Base-by-base conservation (phyloP, 2,329 filamentous ascomycete genomes). In the Stagonosporopsis chrysanthemi region DNA sequence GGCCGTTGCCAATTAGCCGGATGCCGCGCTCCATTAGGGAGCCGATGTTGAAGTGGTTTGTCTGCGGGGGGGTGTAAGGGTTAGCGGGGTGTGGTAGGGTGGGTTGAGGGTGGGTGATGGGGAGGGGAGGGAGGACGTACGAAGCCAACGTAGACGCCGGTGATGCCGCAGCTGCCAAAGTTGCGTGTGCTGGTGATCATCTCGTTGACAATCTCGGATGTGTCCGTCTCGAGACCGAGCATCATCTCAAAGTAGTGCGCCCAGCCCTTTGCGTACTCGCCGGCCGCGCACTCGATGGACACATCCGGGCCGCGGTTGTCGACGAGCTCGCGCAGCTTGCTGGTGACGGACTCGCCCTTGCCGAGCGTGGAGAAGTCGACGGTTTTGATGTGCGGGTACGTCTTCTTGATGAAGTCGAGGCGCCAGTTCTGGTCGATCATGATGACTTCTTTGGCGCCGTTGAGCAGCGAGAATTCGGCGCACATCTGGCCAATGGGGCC, bases 11-110 rank as follows among this genome's bases (percentile, higher is more conserved):
- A 62, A 87, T 92, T 41, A 96, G 83, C 1, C 90, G 88, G 64
- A 96, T 86, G n/a, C 91, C 91, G 29, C 90, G 87, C 78, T 96
- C 87, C 91, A 96, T 96, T 14, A 96, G 72, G 0, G 90, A 88
- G 9, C 92, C 91, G 65, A 94, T 88, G 77, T 91, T 91, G 81
- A 94, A 91, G 75, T 91, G 89, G 76, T 92, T 92, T 22, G 88
- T 91, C 83, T 88, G 26, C 7, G 28, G 7, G 7, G 9, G 2
- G 22, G 6, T 29, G 47, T 49, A 45, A 56, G 41, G 0, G 6
- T 8, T n/a, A n/a, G n/a, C 22, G 31, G 39, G 23, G 46, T 23
- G 26, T 6, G 5, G n/a, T 3, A 26, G 3, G 17, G 26, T 19
- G 8, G 17, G 31, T 33, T n/a, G n/a, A n/a, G n/a, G n/a, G 6